A percentile compares a stretch with the other conserved stretches of the same genome.
Conservation (phyloP, 495 filamentous ascomycete genomes). For the Penicillium verhagenii region DNA sequence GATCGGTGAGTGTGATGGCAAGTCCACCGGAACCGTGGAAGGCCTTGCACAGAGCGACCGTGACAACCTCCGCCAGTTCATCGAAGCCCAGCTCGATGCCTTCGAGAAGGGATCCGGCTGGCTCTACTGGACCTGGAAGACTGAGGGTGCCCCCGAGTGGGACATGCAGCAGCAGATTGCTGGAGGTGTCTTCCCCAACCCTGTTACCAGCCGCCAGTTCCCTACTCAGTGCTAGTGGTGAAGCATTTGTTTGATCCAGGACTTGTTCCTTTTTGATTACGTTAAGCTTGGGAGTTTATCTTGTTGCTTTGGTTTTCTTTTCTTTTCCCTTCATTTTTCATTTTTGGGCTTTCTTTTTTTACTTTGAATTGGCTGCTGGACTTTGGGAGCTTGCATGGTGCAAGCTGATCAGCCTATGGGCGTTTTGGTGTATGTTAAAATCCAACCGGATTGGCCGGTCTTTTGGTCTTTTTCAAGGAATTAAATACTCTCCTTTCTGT, state of each 20-base stretch:
- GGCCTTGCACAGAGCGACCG: constrained; percentile 52
- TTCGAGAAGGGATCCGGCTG: constrained; percentile 68
- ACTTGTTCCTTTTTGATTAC: neutral
- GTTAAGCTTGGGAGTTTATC: neutral
- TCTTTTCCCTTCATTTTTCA: too few species aligned
- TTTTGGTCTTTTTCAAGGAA: too few species aligned
- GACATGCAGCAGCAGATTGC: constrained; percentile 67
- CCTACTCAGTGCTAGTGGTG: constrained; percentile 42
- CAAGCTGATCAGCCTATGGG: constrained; percentile 3
- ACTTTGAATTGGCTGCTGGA: constrained; percentile 5
- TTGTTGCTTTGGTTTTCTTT: neutral
- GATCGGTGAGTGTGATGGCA: constrained; percentile 59
- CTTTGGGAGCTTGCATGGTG: neutral
- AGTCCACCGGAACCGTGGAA: constrained; percentile 55
- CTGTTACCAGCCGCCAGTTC: constrained; percentile 50
- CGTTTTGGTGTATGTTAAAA: neutral
- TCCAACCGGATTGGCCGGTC: neutral
- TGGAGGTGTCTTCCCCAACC: constrained; percentile 62
- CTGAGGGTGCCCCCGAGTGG: constrained; percentile 86
- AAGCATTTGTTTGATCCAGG: constrained; percentile 1
- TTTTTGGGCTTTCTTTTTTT: neutral
- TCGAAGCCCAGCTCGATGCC: constrained; percentile 73
- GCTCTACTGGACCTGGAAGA: constrained; percentile 87
- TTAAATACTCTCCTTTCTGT: too few species aligned
- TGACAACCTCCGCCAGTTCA: constrained; percentile 57